Evolutionary conservation across 805 yeast species (phyloP).

Genomic region (Wickerhamiella kurtzmanii): DNA sequence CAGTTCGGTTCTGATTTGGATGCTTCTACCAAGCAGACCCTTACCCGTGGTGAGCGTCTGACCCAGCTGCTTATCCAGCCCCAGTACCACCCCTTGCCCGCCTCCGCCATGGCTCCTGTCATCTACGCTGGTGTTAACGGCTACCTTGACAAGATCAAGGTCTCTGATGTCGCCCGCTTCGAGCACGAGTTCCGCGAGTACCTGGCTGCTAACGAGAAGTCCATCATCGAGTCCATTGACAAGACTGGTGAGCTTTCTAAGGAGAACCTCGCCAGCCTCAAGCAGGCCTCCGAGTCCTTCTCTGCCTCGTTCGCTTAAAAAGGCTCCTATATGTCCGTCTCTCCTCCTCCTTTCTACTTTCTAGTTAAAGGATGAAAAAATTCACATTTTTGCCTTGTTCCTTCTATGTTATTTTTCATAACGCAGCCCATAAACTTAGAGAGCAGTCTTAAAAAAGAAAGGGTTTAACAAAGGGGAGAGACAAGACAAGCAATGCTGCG

Average conservation of each 20-base stretch:
- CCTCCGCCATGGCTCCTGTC: conserved; percentile 98
- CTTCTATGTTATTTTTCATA: neutral
- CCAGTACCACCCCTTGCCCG: conserved; percentile 92
- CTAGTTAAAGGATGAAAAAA: neutral
- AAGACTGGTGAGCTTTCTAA: conserved; percentile 81
- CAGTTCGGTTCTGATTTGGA: conserved; percentile 99
- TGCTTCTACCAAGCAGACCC: conserved; percentile 98
- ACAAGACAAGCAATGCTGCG: too few species aligned
- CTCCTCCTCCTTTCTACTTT: neutral
- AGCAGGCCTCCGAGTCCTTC: conserved; percentile 84
- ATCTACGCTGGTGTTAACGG: conserved; percentile 99
- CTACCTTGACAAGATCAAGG: conserved; percentile 77
- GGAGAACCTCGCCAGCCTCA: conserved; percentile 76
- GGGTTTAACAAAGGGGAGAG: neutral
- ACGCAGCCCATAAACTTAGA: neutral
- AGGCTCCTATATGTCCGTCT: conserved; percentile 1
- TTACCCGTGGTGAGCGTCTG: conserved; percentile 99
- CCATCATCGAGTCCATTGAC: conserved; percentile 70
- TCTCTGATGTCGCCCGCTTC: conserved; percentile 77
- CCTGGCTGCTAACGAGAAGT: conserved; percentile 82
- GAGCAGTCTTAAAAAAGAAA: neutral
- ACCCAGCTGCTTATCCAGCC: conserved; percentile 97
- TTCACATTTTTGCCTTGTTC: neutral
- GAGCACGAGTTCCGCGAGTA: conserved; percentile 86
- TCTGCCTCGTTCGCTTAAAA: conserved; percentile 64